phyloP scores from a whole-genome alignment of 2,329 filamentous ascomycete species.

The Penicillium hesseltinei region DNA sequence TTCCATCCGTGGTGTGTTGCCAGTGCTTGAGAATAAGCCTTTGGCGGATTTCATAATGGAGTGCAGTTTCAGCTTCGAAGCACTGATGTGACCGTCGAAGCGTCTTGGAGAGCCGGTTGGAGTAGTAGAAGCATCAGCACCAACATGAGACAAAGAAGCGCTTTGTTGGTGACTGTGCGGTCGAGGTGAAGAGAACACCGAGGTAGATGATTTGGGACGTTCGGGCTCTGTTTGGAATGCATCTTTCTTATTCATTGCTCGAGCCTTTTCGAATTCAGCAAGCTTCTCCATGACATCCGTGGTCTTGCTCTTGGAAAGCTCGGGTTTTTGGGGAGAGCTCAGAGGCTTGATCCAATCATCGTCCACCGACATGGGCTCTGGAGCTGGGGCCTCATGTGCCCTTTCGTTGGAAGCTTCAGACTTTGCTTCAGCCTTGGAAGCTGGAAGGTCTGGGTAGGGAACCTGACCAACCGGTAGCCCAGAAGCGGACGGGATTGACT shows the following conservation, averaged over 20 bases:
- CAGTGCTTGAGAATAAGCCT: constrained; percentile 77
- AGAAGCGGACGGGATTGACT: constrained; percentile 43
- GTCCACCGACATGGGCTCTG: constrained; percentile 36
- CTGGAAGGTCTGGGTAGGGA: constrained; percentile 37
- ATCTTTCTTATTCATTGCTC: constrained; percentile 12
- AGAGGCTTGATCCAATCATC: constrained; percentile 62
- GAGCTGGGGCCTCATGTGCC: constrained; percentile 19
- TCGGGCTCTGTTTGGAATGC: constrained; percentile 32
- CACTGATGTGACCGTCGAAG: constrained; percentile 79
- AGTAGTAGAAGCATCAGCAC: constrained; percentile 54
- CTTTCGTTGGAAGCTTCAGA: constrained; percentile 23
- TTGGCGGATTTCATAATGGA: constrained; percentile 87
- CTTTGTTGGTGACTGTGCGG: constrained; percentile 57
- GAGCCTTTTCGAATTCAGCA: constrained; percentile 30
- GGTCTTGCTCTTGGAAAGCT: constrained; percentile 60
- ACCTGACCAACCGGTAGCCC: constrained; percentile 33
- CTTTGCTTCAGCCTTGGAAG: constrained; percentile 30
- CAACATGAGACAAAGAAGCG: constrained; percentile 59
- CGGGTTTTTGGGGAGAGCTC: constrained; percentile 47
- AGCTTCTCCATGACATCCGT: constrained; percentile 60
- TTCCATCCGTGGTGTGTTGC: constrained; percentile 58
- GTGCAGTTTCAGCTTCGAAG: constrained; percentile 88
- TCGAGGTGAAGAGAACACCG: constrained; percentile 54
- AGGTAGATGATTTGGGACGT: constrained; percentile 66
- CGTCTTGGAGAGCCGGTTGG: constrained; percentile 56